Percentiles rank a stretch among this genome's conserved stretches.
These are phyloP conservation scores for Rhododendron henanense DNA, from an alignment of 148 eudicot species.

Conservation along the genomic window DNA sequence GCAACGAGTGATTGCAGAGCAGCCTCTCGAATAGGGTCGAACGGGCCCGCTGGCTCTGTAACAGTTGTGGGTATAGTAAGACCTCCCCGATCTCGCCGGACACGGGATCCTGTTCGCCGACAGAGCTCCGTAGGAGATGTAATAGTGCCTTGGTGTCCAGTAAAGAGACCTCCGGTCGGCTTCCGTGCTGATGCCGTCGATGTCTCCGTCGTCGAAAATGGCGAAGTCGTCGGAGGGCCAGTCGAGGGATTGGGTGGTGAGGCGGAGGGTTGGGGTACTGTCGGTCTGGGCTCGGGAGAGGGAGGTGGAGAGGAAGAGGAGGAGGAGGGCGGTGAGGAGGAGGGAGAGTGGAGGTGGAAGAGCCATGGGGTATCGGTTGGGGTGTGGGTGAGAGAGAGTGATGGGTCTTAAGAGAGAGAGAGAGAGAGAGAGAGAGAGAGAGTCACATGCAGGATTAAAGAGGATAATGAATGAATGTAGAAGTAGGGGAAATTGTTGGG, in stretches of 20 bases:
- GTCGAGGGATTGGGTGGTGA: constrained; percentile 11
- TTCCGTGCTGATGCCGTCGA: neutral
- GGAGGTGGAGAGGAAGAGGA: neutral
- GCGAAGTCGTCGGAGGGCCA: neutral
- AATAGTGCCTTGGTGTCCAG: constrained; percentile 25
- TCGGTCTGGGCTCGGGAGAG: neutral
- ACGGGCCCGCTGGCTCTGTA: constrained; percentile 30
- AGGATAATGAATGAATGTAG: neutral
- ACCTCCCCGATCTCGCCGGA: constrained; percentile 41
- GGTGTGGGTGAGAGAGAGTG: too few relatives aligned
- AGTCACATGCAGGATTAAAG: neutral
- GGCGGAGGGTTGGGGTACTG: neutral
- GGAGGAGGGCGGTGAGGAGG: neutral
- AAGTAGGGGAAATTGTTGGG: neutral
- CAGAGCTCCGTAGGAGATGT: constrained; percentile 41
- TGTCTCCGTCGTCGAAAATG: neutral
- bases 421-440: neutral
- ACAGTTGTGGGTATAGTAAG: constrained; percentile 42
- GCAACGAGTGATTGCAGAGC: constrained; percentile 35
- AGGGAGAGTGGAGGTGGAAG: neutral
- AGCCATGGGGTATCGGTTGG: neutral
- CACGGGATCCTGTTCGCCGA: constrained; percentile 39
- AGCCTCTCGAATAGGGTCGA: constrained; percentile 39
- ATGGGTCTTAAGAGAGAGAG: neutral
- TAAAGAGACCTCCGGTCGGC: constrained; percentile 22